phyloP scores from a whole-genome alignment of 805 yeast genomes.

The Jamesozyma piceae region DNA sequence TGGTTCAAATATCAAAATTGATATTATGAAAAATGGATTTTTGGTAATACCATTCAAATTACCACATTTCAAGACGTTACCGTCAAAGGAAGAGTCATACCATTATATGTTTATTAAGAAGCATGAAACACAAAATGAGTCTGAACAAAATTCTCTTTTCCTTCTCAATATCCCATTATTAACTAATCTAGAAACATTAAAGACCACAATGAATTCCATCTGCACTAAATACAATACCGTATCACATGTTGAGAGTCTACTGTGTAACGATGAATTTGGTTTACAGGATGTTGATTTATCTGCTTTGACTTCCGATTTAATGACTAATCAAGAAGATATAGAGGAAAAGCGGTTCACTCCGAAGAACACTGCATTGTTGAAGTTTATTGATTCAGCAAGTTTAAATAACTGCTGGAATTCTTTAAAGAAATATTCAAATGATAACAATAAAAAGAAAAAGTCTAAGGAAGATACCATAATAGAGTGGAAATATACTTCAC shows the following conservation, averaged over 20 bases:
- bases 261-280: conserved; percentile 35
- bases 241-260: conserved; percentile 48
- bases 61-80: conserved; percentile 6
- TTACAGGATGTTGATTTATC: conserved; percentile 45
- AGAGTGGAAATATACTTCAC: conserved; percentile 30
- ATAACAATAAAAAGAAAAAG: not conserved
- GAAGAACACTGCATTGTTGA: conserved; percentile 62
- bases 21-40: conserved; percentile 30
- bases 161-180: conserved; percentile 66
- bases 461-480: conserved; percentile 36
- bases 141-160: conserved; percentile 52
- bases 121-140: conserved; percentile 41
- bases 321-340: conserved; percentile 26
- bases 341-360: conserved; percentile 44
- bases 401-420: conserved; percentile 50
- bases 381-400: conserved; percentile 59
- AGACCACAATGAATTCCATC: conserved; percentile 46
- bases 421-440: conserved; percentile 38
- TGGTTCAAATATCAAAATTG: conserved; percentile 4
- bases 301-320: conserved; percentile 49
- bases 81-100: conserved; percentile 9
- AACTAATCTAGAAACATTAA: conserved; percentile 43
- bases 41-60: conserved; percentile 28
- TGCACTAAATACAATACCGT: conserved; percentile 40
- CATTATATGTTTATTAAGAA: conserved; percentile 63